Conservation (phyloP, 345 rosid genomes). For the Sisymbrium altissimum region DNA sequence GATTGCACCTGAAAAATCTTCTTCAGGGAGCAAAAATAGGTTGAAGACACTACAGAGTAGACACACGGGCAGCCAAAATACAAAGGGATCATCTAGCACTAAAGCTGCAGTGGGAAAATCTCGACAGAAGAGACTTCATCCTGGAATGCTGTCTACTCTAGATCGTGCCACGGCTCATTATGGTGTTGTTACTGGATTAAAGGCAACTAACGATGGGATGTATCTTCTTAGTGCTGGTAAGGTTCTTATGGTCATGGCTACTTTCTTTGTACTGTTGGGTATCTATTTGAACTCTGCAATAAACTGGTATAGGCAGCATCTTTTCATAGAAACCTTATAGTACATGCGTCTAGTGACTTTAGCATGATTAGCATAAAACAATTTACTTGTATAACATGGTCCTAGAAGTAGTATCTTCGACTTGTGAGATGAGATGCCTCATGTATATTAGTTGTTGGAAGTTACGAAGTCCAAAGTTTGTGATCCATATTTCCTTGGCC, state of each 20-base stretch:
- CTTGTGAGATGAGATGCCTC: too few species aligned
- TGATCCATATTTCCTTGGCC: too few species aligned
- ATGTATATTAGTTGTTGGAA: too few species aligned
- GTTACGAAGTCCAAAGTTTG: too few species aligned
- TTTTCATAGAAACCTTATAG: not conserved
- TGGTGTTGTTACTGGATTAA: conserved; percentile 87
- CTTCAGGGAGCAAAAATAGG: conserved; percentile 45
- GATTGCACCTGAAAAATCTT: conserved; percentile 50
- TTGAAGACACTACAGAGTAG: conserved; percentile 42
- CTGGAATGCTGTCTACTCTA: conserved; percentile 75
- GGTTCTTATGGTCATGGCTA: conserved; percentile 10
- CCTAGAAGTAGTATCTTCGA: too few species aligned
- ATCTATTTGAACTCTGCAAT: not conserved
- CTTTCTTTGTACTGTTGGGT: conserved; percentile 2
- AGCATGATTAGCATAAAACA: too few species aligned
- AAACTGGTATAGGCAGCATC: not conserved
- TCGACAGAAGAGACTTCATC: conserved; percentile 68
- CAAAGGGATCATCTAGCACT: conserved; percentile 50
- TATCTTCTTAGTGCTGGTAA: conserved; percentile 93
- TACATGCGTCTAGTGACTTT: not conserved
- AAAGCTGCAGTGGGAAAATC: conserved; percentile 53
- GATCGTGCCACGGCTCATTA: conserved; percentile 94
- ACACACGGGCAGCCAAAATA: conserved; percentile 50
- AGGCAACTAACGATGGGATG: conserved; percentile 85
- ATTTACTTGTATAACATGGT: too few species aligned